Evolutionary conservation across 352 stramenopile genomes (phyloP), one percentile per base, ranked within the genome.

Genomic region (Phytopythium oedochilum): DNA sequence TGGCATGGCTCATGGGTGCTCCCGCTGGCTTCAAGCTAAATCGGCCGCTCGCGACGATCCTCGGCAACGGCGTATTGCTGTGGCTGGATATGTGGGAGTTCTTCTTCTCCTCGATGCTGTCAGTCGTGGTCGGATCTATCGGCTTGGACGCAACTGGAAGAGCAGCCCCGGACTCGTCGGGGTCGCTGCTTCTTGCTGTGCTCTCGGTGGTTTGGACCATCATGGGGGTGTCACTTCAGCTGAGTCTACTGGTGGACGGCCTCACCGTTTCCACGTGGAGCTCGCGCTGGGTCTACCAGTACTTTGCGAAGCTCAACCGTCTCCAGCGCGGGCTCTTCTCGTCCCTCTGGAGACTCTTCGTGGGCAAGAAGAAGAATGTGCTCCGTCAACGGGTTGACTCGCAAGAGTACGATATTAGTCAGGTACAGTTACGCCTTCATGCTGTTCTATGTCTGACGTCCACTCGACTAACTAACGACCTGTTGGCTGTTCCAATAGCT

Each of bases 351-450:
- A 87, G 93, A 44, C 70, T 98, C 1, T 98, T 98, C 61, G 67
- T 96, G 36, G 95, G 95, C 22, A 97, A 96, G 65, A 98, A 98
- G 63, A 84, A 88, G 23, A 98, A 98, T 51, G 69, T 97, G 12
- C 55, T 98, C 25, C 82, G 93, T 17, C 78, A 92, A 36, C 89
- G 95, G 47, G 94, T 97, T 7, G 95, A 98, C 63, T 92, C 92
- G 34, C 96, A 95, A 65, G 73, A 97, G 55, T 98, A 98, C 63
- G 95, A 98, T 72, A 81, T 95, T 14, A 91, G 84, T 50, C 85
- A 97, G 71, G 74, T 85, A 49, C 11, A 58, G 35, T 54, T n/a
- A 31, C 35, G 23, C 29, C 26, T 2, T n/a, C n/a, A n/a, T n/a
- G n/a, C n/a, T n/a, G n/a, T n/a, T n/a, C n/a, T n/a, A n/a, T n/a